These are phyloP conservation scores for Termitomyces titanicus DNA, from an alignment of 768 basidiomycete species.

Conservation along the genomic window DNA sequence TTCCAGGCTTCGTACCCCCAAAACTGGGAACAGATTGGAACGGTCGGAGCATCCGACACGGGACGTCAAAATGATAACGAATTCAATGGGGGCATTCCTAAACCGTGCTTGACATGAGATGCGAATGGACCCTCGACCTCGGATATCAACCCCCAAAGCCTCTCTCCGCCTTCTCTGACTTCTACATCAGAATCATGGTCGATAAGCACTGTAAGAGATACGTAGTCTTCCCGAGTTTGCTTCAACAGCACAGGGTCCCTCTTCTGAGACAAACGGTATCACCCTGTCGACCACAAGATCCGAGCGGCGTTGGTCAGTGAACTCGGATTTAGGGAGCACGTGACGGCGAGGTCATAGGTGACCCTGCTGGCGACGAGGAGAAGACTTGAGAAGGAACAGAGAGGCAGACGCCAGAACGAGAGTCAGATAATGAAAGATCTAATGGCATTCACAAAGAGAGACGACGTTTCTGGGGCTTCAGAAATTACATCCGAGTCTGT, in stretches of 20 bases:
- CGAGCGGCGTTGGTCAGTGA: not conserved
- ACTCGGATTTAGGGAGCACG: not conserved
- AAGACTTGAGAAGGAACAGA: not conserved
- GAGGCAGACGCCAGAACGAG: not conserved
- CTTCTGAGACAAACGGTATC: not conserved
- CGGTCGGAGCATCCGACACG: not conserved
- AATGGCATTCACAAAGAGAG: not conserved
- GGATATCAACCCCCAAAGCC: not conserved
- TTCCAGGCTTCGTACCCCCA: constrained; percentile 7
- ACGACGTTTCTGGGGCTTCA: not conserved
- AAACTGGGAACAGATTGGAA: constrained; percentile 1
- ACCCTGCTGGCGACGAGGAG: not conserved
- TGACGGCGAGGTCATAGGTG: not conserved
- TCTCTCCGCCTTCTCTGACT: not conserved
- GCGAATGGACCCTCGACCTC: not conserved
- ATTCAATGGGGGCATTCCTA: too few species aligned
- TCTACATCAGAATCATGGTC: not conserved
- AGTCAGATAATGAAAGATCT: not conserved
- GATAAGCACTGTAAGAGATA: too few species aligned
- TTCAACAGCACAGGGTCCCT: not conserved
- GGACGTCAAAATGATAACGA: not conserved
- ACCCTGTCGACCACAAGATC: not conserved
- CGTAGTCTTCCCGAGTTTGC: not conserved
- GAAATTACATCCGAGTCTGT: not conserved
- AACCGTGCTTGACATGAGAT: not conserved